Percentiles rank a stretch among this genome's conserved stretches.
phyloP scores from a whole-genome alignment of 176 grass and related monocot genomes.

The Eremochloa ophiuroides region DNA sequence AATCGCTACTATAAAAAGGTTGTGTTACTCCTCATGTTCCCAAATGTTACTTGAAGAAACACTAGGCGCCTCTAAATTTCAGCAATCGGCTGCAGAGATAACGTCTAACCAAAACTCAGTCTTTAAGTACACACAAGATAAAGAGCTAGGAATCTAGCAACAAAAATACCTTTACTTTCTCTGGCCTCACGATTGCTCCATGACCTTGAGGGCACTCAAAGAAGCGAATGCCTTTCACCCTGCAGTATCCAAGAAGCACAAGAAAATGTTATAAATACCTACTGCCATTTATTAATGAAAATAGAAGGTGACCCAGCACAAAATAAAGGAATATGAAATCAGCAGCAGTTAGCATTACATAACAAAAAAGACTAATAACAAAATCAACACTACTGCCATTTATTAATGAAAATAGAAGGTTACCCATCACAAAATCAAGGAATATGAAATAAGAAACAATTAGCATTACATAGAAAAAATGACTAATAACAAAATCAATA shows the following conservation, averaged over 20 bases:
- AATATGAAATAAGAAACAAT: background rate
- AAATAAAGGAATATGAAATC: background rate
- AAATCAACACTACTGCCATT: background rate
- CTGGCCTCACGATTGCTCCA: slow-evolving; percentile 83
- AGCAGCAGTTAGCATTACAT: background rate
- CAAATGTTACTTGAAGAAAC: background rate
- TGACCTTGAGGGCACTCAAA: slow-evolving; percentile 82
- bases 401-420: no score
- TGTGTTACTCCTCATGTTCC: background rate
- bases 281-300: background rate
- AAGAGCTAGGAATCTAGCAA: background rate
- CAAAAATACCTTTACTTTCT: slow-evolving; percentile 84
- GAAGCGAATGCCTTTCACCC: slow-evolving; percentile 81
- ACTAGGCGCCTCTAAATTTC: background rate
- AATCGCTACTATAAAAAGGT: background rate
- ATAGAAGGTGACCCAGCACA: background rate
- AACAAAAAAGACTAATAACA: background rate
- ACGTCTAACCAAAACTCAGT: background rate
- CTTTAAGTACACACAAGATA: background rate
- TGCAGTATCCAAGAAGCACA: slow-evolving; percentile 29
- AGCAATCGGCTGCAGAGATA: background rate
- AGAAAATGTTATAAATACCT: slow-evolving; percentile 4
- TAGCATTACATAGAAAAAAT: background rate
- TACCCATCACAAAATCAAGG: background rate
- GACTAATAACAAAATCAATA: background rate